phyloP scores from a whole-genome alignment of 2,329 filamentous ascomycete genomes.

The Paraconiothyrium brasiliense region DNA sequence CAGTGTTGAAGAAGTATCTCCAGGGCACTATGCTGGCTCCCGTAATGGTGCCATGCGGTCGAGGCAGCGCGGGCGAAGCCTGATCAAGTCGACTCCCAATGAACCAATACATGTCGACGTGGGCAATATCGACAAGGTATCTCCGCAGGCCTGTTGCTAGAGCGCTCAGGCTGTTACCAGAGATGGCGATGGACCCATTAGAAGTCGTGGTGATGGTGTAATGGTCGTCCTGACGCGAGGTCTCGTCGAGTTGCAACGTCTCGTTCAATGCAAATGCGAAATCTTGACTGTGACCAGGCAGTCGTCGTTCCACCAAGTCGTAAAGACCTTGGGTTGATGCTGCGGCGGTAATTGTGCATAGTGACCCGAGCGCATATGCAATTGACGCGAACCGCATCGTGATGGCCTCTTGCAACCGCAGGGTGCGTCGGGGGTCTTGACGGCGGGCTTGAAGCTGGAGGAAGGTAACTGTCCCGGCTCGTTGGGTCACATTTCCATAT shows the following conservation, averaged over 20 bases:
- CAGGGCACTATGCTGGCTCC: conserved; percentile 57
- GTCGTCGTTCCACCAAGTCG: conserved; percentile 34
- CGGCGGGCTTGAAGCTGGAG: conserved; percentile 9
- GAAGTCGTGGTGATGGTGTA: conserved; percentile 26
- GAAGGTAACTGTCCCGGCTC: conserved; percentile 10
- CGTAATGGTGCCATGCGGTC: conserved; percentile 42
- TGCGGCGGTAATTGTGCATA: conserved; percentile 10
- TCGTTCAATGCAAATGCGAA: conserved; percentile 31
- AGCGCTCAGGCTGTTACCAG: conserved; percentile 29
- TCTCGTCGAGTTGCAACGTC: conserved; percentile 8
- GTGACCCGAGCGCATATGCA: conserved; percentile 7
- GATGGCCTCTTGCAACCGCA: conserved; percentile 16
- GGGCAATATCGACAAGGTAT: conserved; percentile 53
- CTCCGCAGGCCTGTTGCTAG: conserved; percentile 48
- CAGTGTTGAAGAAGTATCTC: conserved; percentile 62
- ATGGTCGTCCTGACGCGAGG: conserved; percentile 21
- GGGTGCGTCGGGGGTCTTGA: conserved; percentile 8
- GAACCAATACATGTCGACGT: conserved; percentile 60
- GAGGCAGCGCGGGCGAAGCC: conserved; percentile 42
- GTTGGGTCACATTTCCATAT: conserved; percentile 7
- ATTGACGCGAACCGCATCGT: conserved; percentile 20
- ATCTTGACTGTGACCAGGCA: conserved; percentile 27
- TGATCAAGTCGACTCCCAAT: conserved; percentile 55
- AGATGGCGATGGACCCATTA: conserved; percentile 29
- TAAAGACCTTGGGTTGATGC: conserved; percentile 30